Evolutionary conservation across 1,284 basidiomycete species (phyloP), one percentile per base, ranked within the genome.

Genomic region (Tilletia indica): DNA sequence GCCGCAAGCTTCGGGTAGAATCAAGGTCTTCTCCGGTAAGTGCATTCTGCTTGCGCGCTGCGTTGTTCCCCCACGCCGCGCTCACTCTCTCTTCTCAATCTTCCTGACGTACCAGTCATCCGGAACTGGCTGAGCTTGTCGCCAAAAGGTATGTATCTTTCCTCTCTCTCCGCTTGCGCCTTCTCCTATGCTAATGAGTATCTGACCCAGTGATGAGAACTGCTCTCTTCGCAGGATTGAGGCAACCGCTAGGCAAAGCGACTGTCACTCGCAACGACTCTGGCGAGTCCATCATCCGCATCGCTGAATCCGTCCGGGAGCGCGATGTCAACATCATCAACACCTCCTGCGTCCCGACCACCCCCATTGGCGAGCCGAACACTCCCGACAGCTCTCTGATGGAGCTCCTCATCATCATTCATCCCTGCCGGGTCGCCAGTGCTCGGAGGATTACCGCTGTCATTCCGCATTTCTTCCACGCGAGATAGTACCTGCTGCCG

Each of bases 311-410:
- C 71, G 97, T 99, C 45, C 92, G 96, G 72, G 96, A 99, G 86
- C 93, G 94, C 86, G 97, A 99, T 86, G 97, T 99, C 71, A 99
- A 99, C 88, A 98, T 99, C 85, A 91, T 99, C 88, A 97, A 96
- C 87, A 96, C 94, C 39, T 92, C 92, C 12, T 92, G 91, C 83
- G 91, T 91, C 70, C 88, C 90, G 71, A 81, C 82, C 21, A 78
- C 73, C 5, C 75, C 74, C 19, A 71, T 86, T 79, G 72, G 45
- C 5, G 31, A 25, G 45, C 21, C 45, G 45, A 16, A n/a, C 47
- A 77, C 73, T 11, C 77, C 82, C 70, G 79, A 80, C 86, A 94
- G 93, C 19, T 88, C 93, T 68, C 89, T 97, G 74, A 94, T 96
- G 91, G 94, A 98, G 86, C 89, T 97, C 67, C 96, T 96, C 85